Evolutionary conservation across 1,284 basidiomycete genomes (phyloP), one percentile per base, ranked within the genome.

Genomic region (Ganoderma lingzhi): DNA sequence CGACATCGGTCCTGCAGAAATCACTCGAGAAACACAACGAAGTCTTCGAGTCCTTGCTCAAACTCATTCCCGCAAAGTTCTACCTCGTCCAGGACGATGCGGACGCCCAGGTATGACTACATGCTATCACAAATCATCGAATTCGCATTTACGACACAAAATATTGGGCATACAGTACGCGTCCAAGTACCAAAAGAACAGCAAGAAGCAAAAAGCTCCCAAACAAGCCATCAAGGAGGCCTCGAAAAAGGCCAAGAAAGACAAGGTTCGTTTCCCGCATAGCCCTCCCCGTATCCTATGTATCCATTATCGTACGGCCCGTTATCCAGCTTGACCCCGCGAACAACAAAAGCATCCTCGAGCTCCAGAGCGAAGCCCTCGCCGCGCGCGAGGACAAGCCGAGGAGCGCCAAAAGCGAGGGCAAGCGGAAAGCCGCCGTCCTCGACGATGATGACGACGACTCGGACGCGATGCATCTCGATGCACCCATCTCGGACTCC

Each of bases 221-320:
- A 93, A 93, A 80, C 94, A 96, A 75, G 92, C 92, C 59, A 86
- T 94, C 62, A 96, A 96, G 79, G 94, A 96, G 80, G 93, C 92
- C 1, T 90, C 93, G 32, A 93, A 93, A 80, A 94, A 93, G 76
- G 93, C 93, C 1, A 93, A 92, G 63, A 64, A 51, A 35, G 63
- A 64, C 51, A 64, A 64, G 63, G 63, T 58, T 6, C 28, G 63
- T 39, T 35, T 32, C 56, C 53, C 12, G 0, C 3, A 14, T 63
- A 39, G 23, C 5, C 10, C 6, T 17, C 12, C 45, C 28, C 9
- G 23, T 4, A 37, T 51, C 28, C 17, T 48, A 48, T 35, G 35
- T 35, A 35, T 67, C 19, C n/a, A 39, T n/a, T 10, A 28, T 39
- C 45, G 53, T 32, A 56, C 41, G 23, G 35, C 30, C 32, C 48